Conservation (phyloP, 352 stramenopile species). For the Globisporangium barbulae region DNA sequence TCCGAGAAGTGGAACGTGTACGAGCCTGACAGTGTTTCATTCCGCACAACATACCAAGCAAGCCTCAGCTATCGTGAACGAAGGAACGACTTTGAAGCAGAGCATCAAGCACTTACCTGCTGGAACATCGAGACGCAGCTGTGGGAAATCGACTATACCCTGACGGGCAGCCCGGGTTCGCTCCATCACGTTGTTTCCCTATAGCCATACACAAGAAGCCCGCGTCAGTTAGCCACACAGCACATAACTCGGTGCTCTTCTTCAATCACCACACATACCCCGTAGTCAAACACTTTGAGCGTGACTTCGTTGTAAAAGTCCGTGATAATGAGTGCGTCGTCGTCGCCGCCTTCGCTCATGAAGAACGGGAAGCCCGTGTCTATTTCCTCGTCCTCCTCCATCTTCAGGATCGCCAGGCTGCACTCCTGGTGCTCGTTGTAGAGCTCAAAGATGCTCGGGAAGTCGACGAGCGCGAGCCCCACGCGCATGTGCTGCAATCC, state of each 20-base stretch:
- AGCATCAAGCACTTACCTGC: slow-evolving; percentile 28
- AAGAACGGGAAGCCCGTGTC: slow-evolving; percentile 61
- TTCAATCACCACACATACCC: slow-evolving; percentile 28
- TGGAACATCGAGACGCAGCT: slow-evolving; percentile 61
- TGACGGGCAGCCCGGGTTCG: slow-evolving; percentile 41
- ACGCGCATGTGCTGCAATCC: slow-evolving; percentile 62
- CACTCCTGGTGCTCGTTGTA: slow-evolving; percentile 74
- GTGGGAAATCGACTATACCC: slow-evolving; percentile 55
- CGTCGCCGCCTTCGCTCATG: slow-evolving; percentile 61
- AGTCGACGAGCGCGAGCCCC: slow-evolving; percentile 59
- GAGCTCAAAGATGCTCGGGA: slow-evolving; percentile 62
- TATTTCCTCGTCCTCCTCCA: slow-evolving; percentile 77
- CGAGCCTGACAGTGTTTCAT: slow-evolving; percentile 31
- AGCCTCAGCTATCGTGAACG: neutral
- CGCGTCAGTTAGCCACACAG: neutral
- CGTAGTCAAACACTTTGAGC: slow-evolving; percentile 50
- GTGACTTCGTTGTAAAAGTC: slow-evolving; percentile 68
- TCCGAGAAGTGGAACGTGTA: slow-evolving; percentile 74
- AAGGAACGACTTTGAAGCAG: neutral
- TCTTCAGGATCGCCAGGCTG: slow-evolving; percentile 58
- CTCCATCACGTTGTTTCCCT: slow-evolving; percentile 63
- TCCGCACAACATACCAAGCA: neutral
- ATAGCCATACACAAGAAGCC: neutral
- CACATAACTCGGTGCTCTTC: neutral
- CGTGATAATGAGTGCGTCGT: slow-evolving; percentile 55